Evolutionary conservation across 2,329 filamentous ascomycete genomes (phyloP), one percentile per base, ranked within the genome.

Genomic region (Exophiala bonariae): DNA sequence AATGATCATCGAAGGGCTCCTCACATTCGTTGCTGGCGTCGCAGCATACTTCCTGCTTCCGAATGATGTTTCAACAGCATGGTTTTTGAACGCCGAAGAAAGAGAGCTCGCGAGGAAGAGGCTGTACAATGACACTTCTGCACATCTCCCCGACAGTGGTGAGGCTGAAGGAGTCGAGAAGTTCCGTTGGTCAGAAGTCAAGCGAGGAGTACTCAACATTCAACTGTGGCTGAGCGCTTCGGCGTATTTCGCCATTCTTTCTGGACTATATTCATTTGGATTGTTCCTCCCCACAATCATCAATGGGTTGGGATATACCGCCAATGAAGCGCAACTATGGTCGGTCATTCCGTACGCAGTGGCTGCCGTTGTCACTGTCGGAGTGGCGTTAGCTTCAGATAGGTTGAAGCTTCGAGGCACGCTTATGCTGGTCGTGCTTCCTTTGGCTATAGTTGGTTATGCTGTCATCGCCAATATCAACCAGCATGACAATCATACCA

Each of bases 161-260:
- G 70, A 77, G 26, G 72, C 73, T 0, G 75, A 73, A 52, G 66
- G 61, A 1, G 74, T 74, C 0, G 89, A 95, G 62, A 75, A 83
- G 10, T 93, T 91, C 70, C 81, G 83, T 56, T 83, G 81, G 72
- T 69, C 72, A 5, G 90, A 88, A 63, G 77, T 93, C 52, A 87
- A 81, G 77, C 78, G 80, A 11, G 83, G 82, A 10, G 56, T 85
- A 11, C 68, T 83, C 50, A 83, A 82, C 5, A 57, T 92, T 13
- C 83, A 78, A 49, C 89, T 95, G 61, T 93, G 87, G 85, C 93
- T 95, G 72, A 93, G 85, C 17, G 92, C 82, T 67, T 71, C 78
- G 1, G 85, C 81, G 8, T 85, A 85, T 61, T 86, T 87, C 65
- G 66, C 86, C 40, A 83, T 91, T 52, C 92, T 90, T 64, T 89